A percentile compares a stretch with the other conserved stretches of the same genome.
These are phyloP conservation scores for Alnus rubra DNA, from an alignment of 306 rosid genomes.

Conservation along the genomic window DNA sequence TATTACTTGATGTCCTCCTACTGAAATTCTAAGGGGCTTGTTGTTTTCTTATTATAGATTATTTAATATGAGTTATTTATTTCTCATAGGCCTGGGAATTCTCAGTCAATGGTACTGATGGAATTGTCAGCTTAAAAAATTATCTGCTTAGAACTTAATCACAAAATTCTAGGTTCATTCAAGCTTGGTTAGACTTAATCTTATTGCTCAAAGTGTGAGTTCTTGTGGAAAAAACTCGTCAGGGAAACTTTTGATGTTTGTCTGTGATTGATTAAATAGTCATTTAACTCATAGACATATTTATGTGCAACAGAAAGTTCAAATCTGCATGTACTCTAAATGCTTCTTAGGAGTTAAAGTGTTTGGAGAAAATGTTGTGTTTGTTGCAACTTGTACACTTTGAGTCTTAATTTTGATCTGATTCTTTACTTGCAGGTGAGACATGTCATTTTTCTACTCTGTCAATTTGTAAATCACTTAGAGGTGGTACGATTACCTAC, in stretches of 20 bases:
- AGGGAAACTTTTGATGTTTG: background rate
- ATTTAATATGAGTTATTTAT: background rate
- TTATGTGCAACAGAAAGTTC: slow-evolving; percentile 5
- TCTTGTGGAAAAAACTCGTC: background rate
- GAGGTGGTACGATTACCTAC: slow-evolving; percentile 77
- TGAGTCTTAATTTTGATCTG: slow-evolving; percentile 10
- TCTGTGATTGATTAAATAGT: background rate
- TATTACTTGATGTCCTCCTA: slow-evolving; percentile 5
- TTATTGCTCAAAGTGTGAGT: slow-evolving; percentile 7
- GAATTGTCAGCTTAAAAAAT: background rate
- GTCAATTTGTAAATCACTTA: slow-evolving; percentile 85
- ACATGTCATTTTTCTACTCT: slow-evolving; percentile 85
- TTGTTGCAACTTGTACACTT: slow-evolving; percentile 1
- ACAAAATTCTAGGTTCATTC: slow-evolving; percentile 7
- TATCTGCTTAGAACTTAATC: background rate
- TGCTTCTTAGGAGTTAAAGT: slow-evolving; percentile 4
- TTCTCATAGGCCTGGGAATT: slow-evolving; percentile 7
- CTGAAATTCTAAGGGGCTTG: slow-evolving; percentile 1
- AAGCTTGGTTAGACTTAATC: background rate
- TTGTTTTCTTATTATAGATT: slow-evolving; percentile 3
- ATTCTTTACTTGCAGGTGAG: slow-evolving; percentile 63
- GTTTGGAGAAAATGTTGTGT: slow-evolving; percentile 18
- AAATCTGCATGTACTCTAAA: background rate
- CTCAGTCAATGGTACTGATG: background rate
- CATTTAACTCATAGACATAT: background rate